Conservation (phyloP, 2,329 filamentous ascomycete genomes). For the Bipolaris cookei region DNA sequence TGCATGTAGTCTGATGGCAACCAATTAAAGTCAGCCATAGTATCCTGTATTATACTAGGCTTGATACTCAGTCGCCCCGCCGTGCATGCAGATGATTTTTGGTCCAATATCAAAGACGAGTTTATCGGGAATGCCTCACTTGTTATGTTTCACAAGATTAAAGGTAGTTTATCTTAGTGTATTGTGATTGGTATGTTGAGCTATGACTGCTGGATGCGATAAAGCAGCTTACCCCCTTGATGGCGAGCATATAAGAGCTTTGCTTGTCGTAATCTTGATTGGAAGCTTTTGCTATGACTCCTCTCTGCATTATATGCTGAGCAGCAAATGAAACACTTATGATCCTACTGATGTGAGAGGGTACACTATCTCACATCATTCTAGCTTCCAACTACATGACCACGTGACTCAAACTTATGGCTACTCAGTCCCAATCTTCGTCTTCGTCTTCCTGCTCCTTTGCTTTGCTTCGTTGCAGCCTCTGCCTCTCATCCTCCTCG, state of each 20-base stretch:
- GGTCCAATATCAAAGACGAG: background rate
- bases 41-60: background rate
- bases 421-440: constrained; percentile 59
- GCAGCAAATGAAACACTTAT: background rate
- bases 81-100: background rate
- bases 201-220: background rate
- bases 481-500: constrained; percentile 50
- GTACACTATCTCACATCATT: background rate
- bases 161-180: background rate
- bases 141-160: background rate
- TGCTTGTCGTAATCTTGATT: background rate
- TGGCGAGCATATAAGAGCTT: background rate
- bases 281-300: background rate
- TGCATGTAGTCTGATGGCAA: background rate
- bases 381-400: background rate
- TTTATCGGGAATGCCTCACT: background rate
- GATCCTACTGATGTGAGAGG: background rate
- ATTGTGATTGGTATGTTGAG: background rate
- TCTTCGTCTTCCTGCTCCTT: constrained; percentile 51
- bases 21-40: background rate
- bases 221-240: background rate
- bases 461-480: constrained; percentile 40
- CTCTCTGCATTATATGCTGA: background rate
- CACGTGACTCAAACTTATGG: background rate
- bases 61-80: background rate